Conservation (phyloP, 768 basidiomycete species). For the Pisolithus microcarpus region DNA sequence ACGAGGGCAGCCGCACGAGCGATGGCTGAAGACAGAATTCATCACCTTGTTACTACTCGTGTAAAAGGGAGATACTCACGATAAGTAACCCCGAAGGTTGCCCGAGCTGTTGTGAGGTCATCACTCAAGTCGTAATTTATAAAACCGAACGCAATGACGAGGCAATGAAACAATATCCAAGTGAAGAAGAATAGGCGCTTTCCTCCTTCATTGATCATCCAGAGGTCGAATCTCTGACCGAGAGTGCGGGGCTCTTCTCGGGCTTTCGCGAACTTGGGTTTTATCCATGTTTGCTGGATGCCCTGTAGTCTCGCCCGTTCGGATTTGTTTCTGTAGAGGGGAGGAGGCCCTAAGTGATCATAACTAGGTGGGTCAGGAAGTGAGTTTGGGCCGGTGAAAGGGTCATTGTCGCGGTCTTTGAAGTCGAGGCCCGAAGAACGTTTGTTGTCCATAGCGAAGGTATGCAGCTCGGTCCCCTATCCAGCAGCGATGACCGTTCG, state of each 20-base stretch:
- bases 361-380: constrained; percentile 27
- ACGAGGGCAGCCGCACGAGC: constrained; percentile 86
- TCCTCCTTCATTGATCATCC: constrained; percentile 94
- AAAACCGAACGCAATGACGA: constrained; percentile 73
- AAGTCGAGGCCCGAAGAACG: constrained; percentile 65
- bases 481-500: constrained; percentile 9
- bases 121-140: constrained; percentile 77
- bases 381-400: constrained; percentile 48
- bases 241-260: constrained; percentile 34
- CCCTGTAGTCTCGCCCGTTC: constrained; percentile 82
- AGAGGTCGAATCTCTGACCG: constrained; percentile 50
- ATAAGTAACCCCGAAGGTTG: constrained; percentile 70
- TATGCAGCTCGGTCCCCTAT: constrained; percentile 7
- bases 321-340: constrained; percentile 79
- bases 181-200: constrained; percentile 68
- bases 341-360: constrained; percentile 33
- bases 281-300: constrained; percentile 58
- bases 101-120: constrained; percentile 59
- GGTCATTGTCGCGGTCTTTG: constrained; percentile 44
- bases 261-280: constrained; percentile 17
- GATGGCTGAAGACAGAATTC: constrained; percentile 45
- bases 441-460: constrained; percentile 28
- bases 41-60: neutral
- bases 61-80: constrained; percentile 36
- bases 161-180: constrained; percentile 74